Conservation (phyloP, 1,284 basidiomycete genomes). For the Pseudozyma flocculosa region DNA sequence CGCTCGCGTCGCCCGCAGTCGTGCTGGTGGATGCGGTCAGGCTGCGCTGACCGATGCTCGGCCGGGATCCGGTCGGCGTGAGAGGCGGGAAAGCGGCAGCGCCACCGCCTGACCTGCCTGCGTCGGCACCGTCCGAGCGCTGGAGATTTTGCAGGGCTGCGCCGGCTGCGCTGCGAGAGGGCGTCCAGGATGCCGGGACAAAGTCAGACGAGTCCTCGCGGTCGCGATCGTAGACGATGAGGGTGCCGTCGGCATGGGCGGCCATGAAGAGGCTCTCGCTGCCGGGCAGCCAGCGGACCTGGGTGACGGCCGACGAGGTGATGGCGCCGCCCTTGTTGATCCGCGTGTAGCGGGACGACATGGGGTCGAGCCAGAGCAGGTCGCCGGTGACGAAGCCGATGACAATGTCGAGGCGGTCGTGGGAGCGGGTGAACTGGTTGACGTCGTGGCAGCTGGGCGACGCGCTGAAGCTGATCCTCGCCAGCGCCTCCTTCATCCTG, state of each 20-base stretch:
- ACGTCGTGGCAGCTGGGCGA: constrained; percentile 80
- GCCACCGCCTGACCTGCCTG: no score
- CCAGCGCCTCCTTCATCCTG: constrained; percentile 64
- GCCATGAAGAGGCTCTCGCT: constrained; percentile 74
- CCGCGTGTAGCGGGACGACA: constrained; percentile 78
- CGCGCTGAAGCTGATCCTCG: constrained; percentile 75
- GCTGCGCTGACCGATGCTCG: constrained; percentile 15
- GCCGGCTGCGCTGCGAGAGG: no score
- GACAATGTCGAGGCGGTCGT: constrained; percentile 80
- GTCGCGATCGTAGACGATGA: constrained; percentile 83
- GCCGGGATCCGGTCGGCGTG: constrained; percentile 11
- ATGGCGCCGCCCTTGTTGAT: constrained; percentile 88
- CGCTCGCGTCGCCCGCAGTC: constrained; percentile 13
- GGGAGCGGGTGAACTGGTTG: constrained; percentile 73
- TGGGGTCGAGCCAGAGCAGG: constrained; percentile 74
- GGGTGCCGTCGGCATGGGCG: constrained; percentile 85
- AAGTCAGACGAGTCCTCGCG: constrained; percentile 71
- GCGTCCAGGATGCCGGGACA: constrained; percentile 14
- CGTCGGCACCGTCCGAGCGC: no score
- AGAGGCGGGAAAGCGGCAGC: no score
- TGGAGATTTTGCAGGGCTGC: no score
- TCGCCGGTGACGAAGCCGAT: constrained; percentile 92
- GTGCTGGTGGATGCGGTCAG: constrained; percentile 34
- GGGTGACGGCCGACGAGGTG: constrained; percentile 74
- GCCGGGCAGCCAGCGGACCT: constrained; percentile 82